Percentiles rank a stretch among this genome's conserved stretches.
phyloP scores from a whole-genome alignment of 2,329 filamentous ascomycete genomes.

The Ophidiomyces ophidiicola region DNA sequence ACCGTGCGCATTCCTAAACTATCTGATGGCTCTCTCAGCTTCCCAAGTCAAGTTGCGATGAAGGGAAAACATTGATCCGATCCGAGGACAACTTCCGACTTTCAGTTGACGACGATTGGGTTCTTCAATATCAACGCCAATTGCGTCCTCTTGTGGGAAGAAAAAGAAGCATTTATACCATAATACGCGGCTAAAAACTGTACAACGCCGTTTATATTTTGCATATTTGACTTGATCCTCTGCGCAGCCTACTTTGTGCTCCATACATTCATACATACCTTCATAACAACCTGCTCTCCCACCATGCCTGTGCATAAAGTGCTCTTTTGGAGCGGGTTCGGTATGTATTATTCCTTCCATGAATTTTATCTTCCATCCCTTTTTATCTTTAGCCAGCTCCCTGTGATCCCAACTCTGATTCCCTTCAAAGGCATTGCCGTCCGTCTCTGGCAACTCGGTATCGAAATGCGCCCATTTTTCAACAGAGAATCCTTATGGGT shows the following conservation, averaged over 20 bases:
- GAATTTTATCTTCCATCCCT: not conserved
- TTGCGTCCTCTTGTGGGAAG: too few species aligned
- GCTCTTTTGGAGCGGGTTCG: constrained; percentile 59
- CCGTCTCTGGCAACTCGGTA: constrained; percentile 91
- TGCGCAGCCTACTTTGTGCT: too few species aligned
- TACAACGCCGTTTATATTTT: too few species aligned
- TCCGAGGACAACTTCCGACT: not conserved
- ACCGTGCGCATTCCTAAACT: not conserved
- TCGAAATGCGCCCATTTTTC: constrained; percentile 96
- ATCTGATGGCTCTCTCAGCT: not conserved
- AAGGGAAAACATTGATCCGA: not conserved
- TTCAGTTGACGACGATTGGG: not conserved
- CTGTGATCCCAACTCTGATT: constrained; percentile 1
- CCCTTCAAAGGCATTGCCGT: constrained; percentile 62
- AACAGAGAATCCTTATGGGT: constrained; percentile 72
- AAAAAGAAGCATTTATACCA: too few species aligned
- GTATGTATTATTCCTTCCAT: constrained; percentile 42
- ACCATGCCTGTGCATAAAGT: constrained; percentile 40
- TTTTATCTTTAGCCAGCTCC: too few species aligned
- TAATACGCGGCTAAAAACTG: too few species aligned
- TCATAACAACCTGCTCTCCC: constrained; percentile 16
- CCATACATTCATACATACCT: too few species aligned
- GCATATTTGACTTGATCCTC: too few species aligned
- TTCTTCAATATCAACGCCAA: too few species aligned
- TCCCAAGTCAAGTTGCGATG: not conserved